Conservation (phyloP, 495 filamentous ascomycete genomes). For the Aspergillus panamensis region DNA sequence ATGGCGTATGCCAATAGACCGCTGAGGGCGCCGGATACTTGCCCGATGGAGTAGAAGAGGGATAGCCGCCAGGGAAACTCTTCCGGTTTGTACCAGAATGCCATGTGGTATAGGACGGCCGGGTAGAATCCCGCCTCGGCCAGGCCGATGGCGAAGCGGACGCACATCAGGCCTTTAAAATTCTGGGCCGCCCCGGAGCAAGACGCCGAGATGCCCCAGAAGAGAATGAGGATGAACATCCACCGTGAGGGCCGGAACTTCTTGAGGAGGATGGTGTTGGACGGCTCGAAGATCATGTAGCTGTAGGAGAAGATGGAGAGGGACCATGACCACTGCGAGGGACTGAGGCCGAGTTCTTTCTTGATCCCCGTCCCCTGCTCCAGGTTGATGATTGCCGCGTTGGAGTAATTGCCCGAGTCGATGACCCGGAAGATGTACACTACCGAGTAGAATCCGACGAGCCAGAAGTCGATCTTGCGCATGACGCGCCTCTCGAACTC, state of each 20-base stretch:
- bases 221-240: conserved; percentile 44
- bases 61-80: conserved; percentile 38
- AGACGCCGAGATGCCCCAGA: conserved; percentile 40
- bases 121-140: conserved; percentile 43
- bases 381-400: conserved; percentile 47
- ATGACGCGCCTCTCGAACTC: conserved; percentile 30
- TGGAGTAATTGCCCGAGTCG: conserved; percentile 41
- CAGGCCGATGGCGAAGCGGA: conserved; percentile 39
- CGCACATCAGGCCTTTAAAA: conserved; percentile 40
- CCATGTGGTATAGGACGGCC: conserved; percentile 38
- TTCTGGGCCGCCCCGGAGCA: conserved; percentile 33
- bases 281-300: conserved; percentile 44
- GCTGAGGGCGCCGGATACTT: conserved; percentile 36
- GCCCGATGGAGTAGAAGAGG: conserved; percentile 36
- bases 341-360: conserved; percentile 37
- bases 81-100: conserved; percentile 39
- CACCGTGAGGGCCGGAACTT: conserved; percentile 36
- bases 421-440: conserved; percentile 43
- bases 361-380: conserved; percentile 43
- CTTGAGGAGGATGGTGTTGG: conserved; percentile 36
- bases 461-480: conserved; percentile 41
- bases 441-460: conserved; percentile 41
- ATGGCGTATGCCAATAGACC: conserved; percentile 42
- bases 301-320: conserved; percentile 41
- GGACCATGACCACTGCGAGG: conserved; percentile 41